Conservation (phyloP, 1,284 basidiomycete genomes). For the Xerocomus nothofagi region DNA sequence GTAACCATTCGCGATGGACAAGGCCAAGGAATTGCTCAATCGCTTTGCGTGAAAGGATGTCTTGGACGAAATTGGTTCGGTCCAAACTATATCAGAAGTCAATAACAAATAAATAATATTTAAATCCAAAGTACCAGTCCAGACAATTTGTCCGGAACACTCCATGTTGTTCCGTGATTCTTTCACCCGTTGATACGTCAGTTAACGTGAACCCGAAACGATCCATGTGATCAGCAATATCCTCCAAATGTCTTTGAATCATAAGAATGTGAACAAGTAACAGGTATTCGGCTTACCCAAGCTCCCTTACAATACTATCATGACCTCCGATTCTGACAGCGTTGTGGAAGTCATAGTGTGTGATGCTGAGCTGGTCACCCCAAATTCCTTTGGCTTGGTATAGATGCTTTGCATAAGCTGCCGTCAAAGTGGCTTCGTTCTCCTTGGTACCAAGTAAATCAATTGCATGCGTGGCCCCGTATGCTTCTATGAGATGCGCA, state of each 20-base stretch:
- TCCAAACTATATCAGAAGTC: conserved; percentile 64
- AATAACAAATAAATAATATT: background rate
- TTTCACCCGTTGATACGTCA: conserved; percentile 62
- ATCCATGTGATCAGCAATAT: conserved; percentile 68
- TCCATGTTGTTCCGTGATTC: conserved; percentile 84
- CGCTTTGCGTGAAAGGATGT: conserved; percentile 79
- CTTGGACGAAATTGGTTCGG: conserved; percentile 97
- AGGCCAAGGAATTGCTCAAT: conserved; percentile 75
- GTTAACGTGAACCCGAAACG: conserved; percentile 85
- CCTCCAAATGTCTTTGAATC: conserved; percentile 53
- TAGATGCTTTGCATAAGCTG: conserved; percentile 81
- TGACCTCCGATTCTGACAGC: conserved; percentile 83
- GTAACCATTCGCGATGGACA: conserved; percentile 74
- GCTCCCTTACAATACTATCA: conserved; percentile 78
- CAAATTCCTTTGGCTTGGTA: conserved; percentile 57
- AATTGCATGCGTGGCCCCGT: conserved; percentile 79
- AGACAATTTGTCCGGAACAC: conserved; percentile 95
- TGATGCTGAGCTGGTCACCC: conserved; percentile 67
- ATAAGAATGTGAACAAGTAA: conserved; percentile 12
- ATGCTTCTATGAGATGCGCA: conserved; percentile 80
- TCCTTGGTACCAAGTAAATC: conserved; percentile 90
- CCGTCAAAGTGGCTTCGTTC: conserved; percentile 84
- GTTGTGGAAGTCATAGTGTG: conserved; percentile 94
- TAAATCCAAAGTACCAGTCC: conserved; percentile 68
- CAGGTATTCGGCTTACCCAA: conserved; percentile 49